Percentiles rank a stretch among this genome's conserved stretches.
phyloP scores from a whole-genome alignment of 192 early-diverging fungal species.

The Podila clonocystis region DNA sequence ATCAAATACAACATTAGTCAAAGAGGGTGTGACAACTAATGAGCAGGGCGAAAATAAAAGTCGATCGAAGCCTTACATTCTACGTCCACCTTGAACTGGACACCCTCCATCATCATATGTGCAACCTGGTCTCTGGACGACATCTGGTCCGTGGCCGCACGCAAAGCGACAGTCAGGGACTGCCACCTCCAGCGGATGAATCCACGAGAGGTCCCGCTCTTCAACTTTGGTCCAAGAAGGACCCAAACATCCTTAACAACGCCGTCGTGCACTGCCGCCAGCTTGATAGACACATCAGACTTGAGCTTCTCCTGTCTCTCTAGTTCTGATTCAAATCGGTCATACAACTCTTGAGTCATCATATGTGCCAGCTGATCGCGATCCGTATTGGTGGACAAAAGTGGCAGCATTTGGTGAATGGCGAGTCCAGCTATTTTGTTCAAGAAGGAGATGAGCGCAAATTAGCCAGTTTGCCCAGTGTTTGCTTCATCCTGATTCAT shows the following conservation, averaged over 20 bases:
- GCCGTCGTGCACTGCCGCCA: constrained; percentile 59
- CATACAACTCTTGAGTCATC: constrained; percentile 53
- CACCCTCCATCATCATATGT: constrained; percentile 59
- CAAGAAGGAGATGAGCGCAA: not conserved
- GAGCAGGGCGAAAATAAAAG: not conserved
- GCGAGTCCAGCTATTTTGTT: constrained; percentile 24
- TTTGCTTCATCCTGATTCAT: too few species aligned
- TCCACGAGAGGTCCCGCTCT: constrained; percentile 39
- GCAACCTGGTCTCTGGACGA: constrained; percentile 52
- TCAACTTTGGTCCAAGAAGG: constrained; percentile 40
- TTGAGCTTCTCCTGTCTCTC: constrained; percentile 26
- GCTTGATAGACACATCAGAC: constrained; percentile 45
- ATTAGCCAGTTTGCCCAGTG: not conserved
- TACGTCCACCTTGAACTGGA: constrained; percentile 59
- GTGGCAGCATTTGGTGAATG: constrained; percentile 31
- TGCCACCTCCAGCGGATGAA: constrained; percentile 51
- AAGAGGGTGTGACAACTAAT: not conserved
- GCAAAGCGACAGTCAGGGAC: constrained; percentile 23
- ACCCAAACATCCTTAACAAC: constrained; percentile 61
- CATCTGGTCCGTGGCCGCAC: constrained; percentile 45
- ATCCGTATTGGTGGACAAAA: constrained; percentile 22
- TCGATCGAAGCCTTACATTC: constrained; percentile 18
- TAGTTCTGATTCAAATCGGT: constrained; percentile 35
- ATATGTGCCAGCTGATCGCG: constrained; percentile 19
- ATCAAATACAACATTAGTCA: not conserved